Evolutionary conservation across 2,329 filamentous ascomycete species (phyloP).

Genomic region (Acrocalymma vagum): DNA sequence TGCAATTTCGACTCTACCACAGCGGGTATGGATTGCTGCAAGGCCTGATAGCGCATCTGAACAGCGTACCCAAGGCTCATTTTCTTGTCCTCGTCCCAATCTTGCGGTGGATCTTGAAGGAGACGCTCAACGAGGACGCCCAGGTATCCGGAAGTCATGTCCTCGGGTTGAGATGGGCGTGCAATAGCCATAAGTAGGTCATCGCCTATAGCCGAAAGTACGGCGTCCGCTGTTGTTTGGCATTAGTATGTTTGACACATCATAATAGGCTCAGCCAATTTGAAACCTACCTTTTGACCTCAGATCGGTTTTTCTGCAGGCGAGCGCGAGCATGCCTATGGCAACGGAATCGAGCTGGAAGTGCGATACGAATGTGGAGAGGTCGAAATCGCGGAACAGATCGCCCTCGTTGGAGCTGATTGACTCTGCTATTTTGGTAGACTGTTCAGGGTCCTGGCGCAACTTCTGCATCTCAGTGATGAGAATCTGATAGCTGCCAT

Average conservation of each 20-base stretch:
- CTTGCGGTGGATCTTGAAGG: slow-evolving; percentile 84
- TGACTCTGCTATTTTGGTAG: slow-evolving; percentile 89
- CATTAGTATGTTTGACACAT: slow-evolving; percentile 24
- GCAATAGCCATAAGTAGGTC: slow-evolving; percentile 81
- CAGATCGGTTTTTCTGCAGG: slow-evolving; percentile 85
- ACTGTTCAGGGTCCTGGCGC: slow-evolving; percentile 79
- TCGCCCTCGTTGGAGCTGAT: slow-evolving; percentile 92
- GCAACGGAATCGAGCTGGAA: slow-evolving; percentile 91
- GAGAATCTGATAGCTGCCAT: slow-evolving; percentile 85
- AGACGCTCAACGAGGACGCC: slow-evolving; percentile 85
- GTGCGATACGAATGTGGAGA: slow-evolving; percentile 94
- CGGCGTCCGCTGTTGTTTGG: slow-evolving; percentile 80
- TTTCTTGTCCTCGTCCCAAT: slow-evolving; percentile 79
- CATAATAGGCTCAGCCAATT: neutral
- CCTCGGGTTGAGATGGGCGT: slow-evolving; percentile 68
- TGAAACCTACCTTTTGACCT: slow-evolving; percentile 80
- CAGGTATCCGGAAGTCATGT: slow-evolving; percentile 74
- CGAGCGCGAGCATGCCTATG: slow-evolving; percentile 86
- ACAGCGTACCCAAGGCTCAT: slow-evolving; percentile 73
- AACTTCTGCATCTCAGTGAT: slow-evolving; percentile 87
- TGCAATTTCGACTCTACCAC: slow-evolving; percentile 76
- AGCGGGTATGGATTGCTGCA: slow-evolving; percentile 71
- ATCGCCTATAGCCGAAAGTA: slow-evolving; percentile 80
- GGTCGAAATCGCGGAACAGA: slow-evolving; percentile 93
- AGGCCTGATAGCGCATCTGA: slow-evolving; percentile 67